Evolutionary conservation across 2,329 filamentous ascomycete genomes (phyloP), one percentile per base, ranked within the genome.

Genomic region (Thermothelomyces thermophilus): DNA sequence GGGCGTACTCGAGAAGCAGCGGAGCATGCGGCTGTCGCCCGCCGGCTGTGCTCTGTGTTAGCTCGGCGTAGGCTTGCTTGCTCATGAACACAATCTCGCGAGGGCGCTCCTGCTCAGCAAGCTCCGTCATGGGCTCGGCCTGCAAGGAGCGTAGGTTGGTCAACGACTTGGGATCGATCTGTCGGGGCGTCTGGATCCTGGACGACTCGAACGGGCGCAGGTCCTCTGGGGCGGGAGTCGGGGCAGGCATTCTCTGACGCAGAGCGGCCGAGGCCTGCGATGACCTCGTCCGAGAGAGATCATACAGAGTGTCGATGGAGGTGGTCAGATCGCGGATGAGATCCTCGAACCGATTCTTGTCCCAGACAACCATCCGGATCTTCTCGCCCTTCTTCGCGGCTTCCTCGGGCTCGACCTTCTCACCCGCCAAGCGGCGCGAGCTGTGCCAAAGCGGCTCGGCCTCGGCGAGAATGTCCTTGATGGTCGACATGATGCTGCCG

Each of bases 281-380:
- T 0, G 75, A 73, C 17, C 85, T 73, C 13, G 84, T 84, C 43
- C 82, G 72, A 0, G 86, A 89, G 13, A 90, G 72, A 61, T 90
- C 85, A 64, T 87, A 90, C 1, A 91, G 74, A 0, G 84, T 88
- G 66, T 90, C 87, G 63, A 90, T 88, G 2, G 84, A 88, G 5
- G 80, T 79, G 14, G 85, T 90, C 56, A 90, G 71, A 60, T 90
- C 86, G 55, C 78, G 77, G 34, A 90, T 77, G 13, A 90, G 71
- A 59, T 89, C 85, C 59, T 87, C 81, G 58, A 90, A 90, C 48
- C 83, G 78, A n/a, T 72, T 71, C 64, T 84, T 85, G 67, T 88
- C 82, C 75, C 81, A 86, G 35, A 77, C 73, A 41, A 84, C 76
- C 56, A 82, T 63, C 0, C 76, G 70, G 5, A 69, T 66, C 62